Evolutionary conservation across 371 early-diverging fungal species (phyloP), one percentile per base, ranked within the genome.

Genomic region (Blakeslea trispora): DNA sequence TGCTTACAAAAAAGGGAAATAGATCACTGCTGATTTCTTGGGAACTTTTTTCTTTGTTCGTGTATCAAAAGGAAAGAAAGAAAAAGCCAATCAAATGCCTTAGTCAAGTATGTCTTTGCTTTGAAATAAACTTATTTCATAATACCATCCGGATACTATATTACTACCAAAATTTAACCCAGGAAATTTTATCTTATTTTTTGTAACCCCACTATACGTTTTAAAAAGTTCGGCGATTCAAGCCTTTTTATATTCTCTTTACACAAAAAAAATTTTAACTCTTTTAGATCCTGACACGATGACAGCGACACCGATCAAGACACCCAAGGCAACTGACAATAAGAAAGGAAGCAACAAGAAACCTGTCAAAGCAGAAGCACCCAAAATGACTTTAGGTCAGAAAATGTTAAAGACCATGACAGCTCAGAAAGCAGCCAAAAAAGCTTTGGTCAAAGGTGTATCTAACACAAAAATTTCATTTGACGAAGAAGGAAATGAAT

Each of bases 361-460:
- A 18, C 32, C 28, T 13, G 35, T n/a, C 24, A 46, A 35, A 6
- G 17, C n/a, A 24, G 42, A 43, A 46, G 34, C 45, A 14, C 49
- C 49, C 1, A 63, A 63, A 45, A 51, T 68, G 22, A 65, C 72
- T 13, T 65, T 57, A 53, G 72, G 63, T 6, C 58, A 65, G 39
- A 68, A 68, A 15, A 45, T 72, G 13, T 47, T 72, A 19, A 47
- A 72, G 49, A 44, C 68, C 9, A 61, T 72, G 65, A 72, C 68
- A 14, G 68, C 66, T 34, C 59, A 63, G 44, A 68, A 66, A 48
- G 65, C 57, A 39, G 70, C 66, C 6, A 57, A 63, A 39, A 43
- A 58, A 18, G 66, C 66, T 3, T 41, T 66, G 7, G 41, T 56
- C 41, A 65, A 63, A 22, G 61, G 55, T 17, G 66, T 51, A 4